Conservation (phyloP, 208 protist species). For the Porcisia hertigi region DNA sequence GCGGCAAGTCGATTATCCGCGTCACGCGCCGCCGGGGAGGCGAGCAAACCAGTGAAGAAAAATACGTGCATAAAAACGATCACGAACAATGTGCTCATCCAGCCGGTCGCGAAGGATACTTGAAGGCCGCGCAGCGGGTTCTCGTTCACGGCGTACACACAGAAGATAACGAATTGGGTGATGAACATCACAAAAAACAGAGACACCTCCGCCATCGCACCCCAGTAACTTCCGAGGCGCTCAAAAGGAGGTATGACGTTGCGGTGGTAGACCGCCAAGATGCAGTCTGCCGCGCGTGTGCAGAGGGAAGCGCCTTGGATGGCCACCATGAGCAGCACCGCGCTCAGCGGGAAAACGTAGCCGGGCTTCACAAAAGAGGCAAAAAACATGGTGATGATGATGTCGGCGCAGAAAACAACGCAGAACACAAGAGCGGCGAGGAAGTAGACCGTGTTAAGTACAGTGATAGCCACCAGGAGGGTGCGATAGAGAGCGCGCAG, state of each 20-base stretch:
- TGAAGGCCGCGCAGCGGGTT: conserved; percentile 48
- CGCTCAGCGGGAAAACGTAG: conserved; percentile 58
- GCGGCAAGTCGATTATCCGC: conserved; percentile 27
- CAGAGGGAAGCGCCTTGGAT: conserved; percentile 51
- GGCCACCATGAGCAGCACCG: conserved; percentile 46
- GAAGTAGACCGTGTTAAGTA: conserved; percentile 56
- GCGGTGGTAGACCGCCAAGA: conserved; percentile 35
- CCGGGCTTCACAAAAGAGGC: conserved; percentile 54
- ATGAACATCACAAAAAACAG: conserved; percentile 42
- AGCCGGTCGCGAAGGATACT: conserved; percentile 63
- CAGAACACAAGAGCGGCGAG: conserved; percentile 53
- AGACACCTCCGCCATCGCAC: conserved; percentile 38
- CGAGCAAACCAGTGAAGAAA: conserved; percentile 59
- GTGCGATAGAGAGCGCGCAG: conserved; percentile 41
- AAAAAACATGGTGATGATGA: conserved; percentile 63
- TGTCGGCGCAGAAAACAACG: conserved; percentile 34
- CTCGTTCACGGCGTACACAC: conserved; percentile 37
- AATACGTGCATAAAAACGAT: conserved; percentile 52
- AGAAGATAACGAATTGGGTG: conserved; percentile 63
- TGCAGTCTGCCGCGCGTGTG: conserved; percentile 47
- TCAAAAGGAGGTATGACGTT: conserved; percentile 61
- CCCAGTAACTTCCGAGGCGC: conserved; percentile 36
- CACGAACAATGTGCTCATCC: conserved; percentile 50
- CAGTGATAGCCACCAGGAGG: conserved; percentile 35
- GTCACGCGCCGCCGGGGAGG: conserved; percentile 12